A percentile compares a stretch with the other conserved stretches of the same genome.
Evolutionary conservation across 192 early-diverging fungal species (phyloP).

Genomic region (Coemansia sp.): DNA sequence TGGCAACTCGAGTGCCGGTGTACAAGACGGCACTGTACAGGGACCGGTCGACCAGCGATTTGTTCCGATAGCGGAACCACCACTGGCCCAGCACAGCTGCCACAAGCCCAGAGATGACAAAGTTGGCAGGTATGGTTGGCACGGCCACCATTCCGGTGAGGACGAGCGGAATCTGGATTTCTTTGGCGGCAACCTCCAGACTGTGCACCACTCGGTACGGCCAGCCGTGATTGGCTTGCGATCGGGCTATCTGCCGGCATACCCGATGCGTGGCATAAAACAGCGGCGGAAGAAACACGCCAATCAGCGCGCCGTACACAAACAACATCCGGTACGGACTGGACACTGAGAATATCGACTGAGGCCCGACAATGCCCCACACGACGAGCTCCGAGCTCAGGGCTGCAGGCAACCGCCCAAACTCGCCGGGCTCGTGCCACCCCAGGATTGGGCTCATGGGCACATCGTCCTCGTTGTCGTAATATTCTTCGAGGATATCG

Average conservation of each 20-base stretch:
- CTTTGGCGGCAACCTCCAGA: slow-evolving; percentile 8
- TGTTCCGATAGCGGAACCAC: slow-evolving; percentile 18
- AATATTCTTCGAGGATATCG: slow-evolving; percentile 10
- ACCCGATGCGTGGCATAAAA: slow-evolving; percentile 5
- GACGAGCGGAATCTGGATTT: slow-evolving; percentile 35
- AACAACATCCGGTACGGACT: slow-evolving; percentile 49
- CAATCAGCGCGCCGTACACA: slow-evolving; percentile 35
- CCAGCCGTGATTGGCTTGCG: not conserved
- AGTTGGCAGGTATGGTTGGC: slow-evolving; percentile 47
- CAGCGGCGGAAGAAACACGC: slow-evolving; percentile 23
- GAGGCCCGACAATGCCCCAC: slow-evolving; percentile 51
- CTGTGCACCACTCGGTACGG: not conserved
- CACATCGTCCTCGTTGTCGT: not conserved
- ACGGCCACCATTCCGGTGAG: slow-evolving; percentile 54
- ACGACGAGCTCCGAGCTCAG: slow-evolving; percentile 51
- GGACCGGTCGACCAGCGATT: slow-evolving; percentile 40
- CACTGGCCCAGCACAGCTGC: slow-evolving; percentile 37
- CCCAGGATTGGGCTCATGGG: slow-evolving; percentile 18
- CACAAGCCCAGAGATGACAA: slow-evolving; percentile 33
- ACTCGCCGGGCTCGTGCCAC: slow-evolving; percentile 51
- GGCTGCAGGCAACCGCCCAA: slow-evolving; percentile 42
- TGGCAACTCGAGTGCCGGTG: slow-evolving; percentile 37
- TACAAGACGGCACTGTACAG: slow-evolving; percentile 48
- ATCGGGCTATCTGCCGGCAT: slow-evolving; percentile 2
- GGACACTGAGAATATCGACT: slow-evolving; percentile 26